Percentiles rank a stretch among this genome's conserved stretches.
Evolutionary conservation across 139 green algal species (phyloP).

Genomic region (Auxenochlorella pyrenoidosa): DNA sequence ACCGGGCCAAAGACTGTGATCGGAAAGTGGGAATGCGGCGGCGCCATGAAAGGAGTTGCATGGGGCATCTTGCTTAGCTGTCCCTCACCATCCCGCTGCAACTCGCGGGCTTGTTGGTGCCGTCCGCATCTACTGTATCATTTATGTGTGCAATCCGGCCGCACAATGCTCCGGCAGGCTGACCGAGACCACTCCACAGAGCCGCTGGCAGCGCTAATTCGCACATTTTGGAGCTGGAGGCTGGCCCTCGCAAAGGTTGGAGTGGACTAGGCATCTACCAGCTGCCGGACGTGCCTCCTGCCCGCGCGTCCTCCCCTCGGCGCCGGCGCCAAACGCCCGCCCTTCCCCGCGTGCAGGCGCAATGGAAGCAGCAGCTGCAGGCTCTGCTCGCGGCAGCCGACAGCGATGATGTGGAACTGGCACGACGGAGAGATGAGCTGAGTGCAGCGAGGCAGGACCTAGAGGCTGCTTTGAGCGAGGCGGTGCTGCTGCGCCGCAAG

Average conservation of each 20-base stretch:
- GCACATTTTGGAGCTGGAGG: neutral
- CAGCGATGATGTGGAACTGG: neutral
- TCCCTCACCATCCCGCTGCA: no score
- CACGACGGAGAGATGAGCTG: neutral
- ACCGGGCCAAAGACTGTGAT: no score
- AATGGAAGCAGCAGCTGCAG: constrained; percentile 6
- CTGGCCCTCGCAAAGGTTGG: neutral
- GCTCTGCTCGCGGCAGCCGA: neutral
- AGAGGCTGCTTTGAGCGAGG: neutral
- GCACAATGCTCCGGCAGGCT: neutral
- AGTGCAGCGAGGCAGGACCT: neutral
- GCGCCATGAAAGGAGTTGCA: no score
- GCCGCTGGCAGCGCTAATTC: neutral
- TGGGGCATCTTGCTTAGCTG: no score
- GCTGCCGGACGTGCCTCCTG: no score
- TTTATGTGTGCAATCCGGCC: no score
- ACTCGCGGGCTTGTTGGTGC: no score
- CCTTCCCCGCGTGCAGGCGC: neutral
- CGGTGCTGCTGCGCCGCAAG: neutral
- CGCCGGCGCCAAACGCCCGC: neutral
- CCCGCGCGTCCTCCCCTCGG: no score
- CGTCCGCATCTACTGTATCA: no score
- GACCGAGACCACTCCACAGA: neutral
- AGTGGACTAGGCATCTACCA: no score
- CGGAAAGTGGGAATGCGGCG: no score